phyloP scores from a whole-genome alignment of 1,284 basidiomycete species.

The Pholiota adiposa region DNA sequence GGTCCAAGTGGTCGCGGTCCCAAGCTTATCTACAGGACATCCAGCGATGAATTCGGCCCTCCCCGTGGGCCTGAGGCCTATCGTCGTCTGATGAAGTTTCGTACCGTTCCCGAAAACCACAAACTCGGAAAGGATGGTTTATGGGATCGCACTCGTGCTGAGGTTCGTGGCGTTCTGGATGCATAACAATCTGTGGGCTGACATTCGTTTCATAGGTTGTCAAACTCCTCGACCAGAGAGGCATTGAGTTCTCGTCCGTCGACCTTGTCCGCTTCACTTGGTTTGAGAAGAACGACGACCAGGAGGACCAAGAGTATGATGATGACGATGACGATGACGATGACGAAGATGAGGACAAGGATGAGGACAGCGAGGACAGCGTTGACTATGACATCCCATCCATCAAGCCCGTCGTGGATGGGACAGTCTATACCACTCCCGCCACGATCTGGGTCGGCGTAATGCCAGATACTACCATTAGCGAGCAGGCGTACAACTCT shows the following conservation, averaged over 20 bases:
- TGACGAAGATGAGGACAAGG: slow-evolving; percentile 9
- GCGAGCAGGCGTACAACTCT: slow-evolving; percentile 31
- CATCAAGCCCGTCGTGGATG: slow-evolving; percentile 12
- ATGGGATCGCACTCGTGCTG: slow-evolving; percentile 37
- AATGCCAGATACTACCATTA: slow-evolving; percentile 36
- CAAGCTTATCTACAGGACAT: slow-evolving; percentile 42
- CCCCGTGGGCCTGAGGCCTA: slow-evolving; percentile 38
- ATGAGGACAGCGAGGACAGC: neutral
- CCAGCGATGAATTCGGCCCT: slow-evolving; percentile 34
- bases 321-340: neutral
- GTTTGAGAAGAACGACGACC: too few relatives aligned
- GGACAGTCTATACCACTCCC: slow-evolving; percentile 18
- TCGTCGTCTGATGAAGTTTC: slow-evolving; percentile 36
- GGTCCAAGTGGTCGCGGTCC: slow-evolving; percentile 34
- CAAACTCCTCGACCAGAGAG: slow-evolving; percentile 25
- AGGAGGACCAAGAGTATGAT: too few relatives aligned
- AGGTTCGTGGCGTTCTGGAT: slow-evolving; percentile 39
- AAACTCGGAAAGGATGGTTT: slow-evolving; percentile 35
- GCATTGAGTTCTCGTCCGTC: too few relatives aligned
- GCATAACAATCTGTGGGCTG: slow-evolving; percentile 33
- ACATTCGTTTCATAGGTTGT: slow-evolving; percentile 40
- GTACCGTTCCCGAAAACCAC: slow-evolving; percentile 33
- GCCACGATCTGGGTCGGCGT: slow-evolving; percentile 47
- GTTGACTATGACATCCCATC: slow-evolving; percentile 6
- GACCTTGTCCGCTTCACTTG: too few relatives aligned